These are phyloP conservation scores for Debaryomyces robertsiae DNA, from an alignment of 1,139 yeast genomes.

Conservation along the genomic window DNA sequence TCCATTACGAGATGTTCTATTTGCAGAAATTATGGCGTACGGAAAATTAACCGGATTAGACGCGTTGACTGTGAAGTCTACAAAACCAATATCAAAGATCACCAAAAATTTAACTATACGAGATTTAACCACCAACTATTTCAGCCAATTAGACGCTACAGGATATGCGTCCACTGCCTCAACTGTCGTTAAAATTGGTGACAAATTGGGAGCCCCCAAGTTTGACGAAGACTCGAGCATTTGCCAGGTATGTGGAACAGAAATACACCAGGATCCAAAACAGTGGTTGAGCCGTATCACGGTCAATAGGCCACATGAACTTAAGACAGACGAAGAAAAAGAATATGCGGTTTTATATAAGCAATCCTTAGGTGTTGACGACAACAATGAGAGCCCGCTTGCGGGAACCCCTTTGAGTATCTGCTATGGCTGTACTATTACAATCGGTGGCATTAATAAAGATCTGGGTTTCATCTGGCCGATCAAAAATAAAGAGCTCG, in stretches of 20 bases:
- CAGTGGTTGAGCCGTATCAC: slow-evolving; percentile 77
- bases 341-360: slow-evolving; percentile 32
- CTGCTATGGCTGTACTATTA: slow-evolving; percentile 81
- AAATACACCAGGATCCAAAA: slow-evolving; percentile 58
- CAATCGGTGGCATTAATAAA: slow-evolving; percentile 49
- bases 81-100: slow-evolving; percentile 32
- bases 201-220: slow-evolving; percentile 67
- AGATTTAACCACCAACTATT: slow-evolving; percentile 76
- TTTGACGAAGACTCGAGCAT: slow-evolving; percentile 16
- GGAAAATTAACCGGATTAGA: slow-evolving; percentile 37
- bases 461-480: slow-evolving; percentile 56
- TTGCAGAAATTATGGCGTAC: slow-evolving; percentile 65
- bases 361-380: slow-evolving; percentile 13
- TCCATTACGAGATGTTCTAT: slow-evolving; percentile 76
- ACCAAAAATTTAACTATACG: slow-evolving; percentile 77
- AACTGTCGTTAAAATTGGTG: slow-evolving; percentile 89
- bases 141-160: slow-evolving; percentile 64
- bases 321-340: slow-evolving; percentile 51
- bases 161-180: slow-evolving; percentile 92
- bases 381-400: background rate
- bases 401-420: slow-evolving; percentile 30
- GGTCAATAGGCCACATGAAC: slow-evolving; percentile 57
- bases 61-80: slow-evolving; percentile 23
- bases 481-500: slow-evolving; percentile 19
- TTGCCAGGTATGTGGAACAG: slow-evolving; percentile 58